Evolutionary conservation across 2,329 filamentous ascomycete genomes (phyloP), one percentile per base, ranked within the genome.

Genomic region (Lachnellula cervina): DNA sequence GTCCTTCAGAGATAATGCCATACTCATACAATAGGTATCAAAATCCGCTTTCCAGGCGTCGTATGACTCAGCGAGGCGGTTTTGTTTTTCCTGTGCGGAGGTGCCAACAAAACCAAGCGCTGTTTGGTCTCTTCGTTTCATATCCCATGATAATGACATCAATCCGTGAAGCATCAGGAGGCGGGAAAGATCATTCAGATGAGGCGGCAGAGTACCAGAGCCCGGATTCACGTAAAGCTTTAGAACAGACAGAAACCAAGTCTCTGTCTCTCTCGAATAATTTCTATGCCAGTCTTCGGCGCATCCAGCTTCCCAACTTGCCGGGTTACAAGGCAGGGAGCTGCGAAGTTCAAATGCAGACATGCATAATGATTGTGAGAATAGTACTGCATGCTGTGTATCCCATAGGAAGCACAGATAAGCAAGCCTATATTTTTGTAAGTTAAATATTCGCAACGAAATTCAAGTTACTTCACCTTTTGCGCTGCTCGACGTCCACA

Each of bases 381-480:
- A 86, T 0, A 86, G 72, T 0, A 85, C 80, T 0, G 82, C 82
- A 57, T 86, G 82, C 53, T 86, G 82, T 0, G 81, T 83, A 60
- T 86, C 83, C 83, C 82, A 86, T 73, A 86, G 80, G 65, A 86
- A 87, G 63, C 81, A 86, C 5, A 83, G 71, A 40, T 84, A 74
- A 0, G 81, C 80, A 0, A 83, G 69, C 51, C 76, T 77, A 32
- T 16, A 3, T n/a, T 57, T 17, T 45, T 45, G 9, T 58, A n/a
- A 54, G 34, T 23, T 8, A 35, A 35, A 34, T 7, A 14, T 32
- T 23, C 34, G 16, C 17, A 19, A 38, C 35, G n/a, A 8, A 19
- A 16, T 47, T 6, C 52, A 32, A 25, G 40, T 60, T 13, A 28
- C 13, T 21, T 25, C 64, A 77, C 71, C 82, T 76, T 67, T 84